Base-by-base conservation (phyloP, 345 rosid species). In the Pistacia atlantica region DNA sequence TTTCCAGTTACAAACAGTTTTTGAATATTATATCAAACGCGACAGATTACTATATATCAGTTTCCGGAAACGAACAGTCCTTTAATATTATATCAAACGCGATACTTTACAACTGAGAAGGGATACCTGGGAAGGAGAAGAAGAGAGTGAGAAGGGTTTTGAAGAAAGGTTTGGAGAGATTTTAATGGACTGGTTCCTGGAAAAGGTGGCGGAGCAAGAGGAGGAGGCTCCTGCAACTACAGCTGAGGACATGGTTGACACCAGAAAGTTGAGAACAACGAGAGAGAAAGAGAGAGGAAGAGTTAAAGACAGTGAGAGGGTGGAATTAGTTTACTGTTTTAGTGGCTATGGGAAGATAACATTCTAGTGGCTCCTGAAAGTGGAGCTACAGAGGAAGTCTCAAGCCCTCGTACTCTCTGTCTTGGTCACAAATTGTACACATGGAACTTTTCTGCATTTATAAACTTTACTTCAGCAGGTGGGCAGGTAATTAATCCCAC, bases 161-260 rank as follows among this genome's bases (percentile, higher is more conserved):
- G 80, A 22, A 61, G 81, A 54, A 54, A 74, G 52, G 62, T 9
- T 25, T 70, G 73, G 62, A 59, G 76, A n/a, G 67, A 73, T 25
- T 52, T 52, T 77, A 35, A 59, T 56, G 82, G 85, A 67, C 60
- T 59, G 75, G 69, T 69, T 81, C 61, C 80, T 71, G 58, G 67
- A 37, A 69, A 84, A 65, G 72, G 81, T 59, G 65, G 87, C 73
- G 7, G 82, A 75, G 81, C 81, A 79, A 67, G 86, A 86, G 54
- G 87, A 84, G 63, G 89, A 80, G 68, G 86, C 65, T 12, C 79
- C 83, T 5, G 81, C 75, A 16, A 83, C 84, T 48, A 71, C 80
- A 11, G 83, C 78, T 46, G 84, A 66, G 20, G 90, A 83, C 83
- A 80, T 75, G 70, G 38, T 67, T 48, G 75, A 31, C 33, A 31